These are phyloP conservation scores for Candida sanyiensis DNA, from an alignment of 805 yeast genomes.

Conservation along the genomic window DNA sequence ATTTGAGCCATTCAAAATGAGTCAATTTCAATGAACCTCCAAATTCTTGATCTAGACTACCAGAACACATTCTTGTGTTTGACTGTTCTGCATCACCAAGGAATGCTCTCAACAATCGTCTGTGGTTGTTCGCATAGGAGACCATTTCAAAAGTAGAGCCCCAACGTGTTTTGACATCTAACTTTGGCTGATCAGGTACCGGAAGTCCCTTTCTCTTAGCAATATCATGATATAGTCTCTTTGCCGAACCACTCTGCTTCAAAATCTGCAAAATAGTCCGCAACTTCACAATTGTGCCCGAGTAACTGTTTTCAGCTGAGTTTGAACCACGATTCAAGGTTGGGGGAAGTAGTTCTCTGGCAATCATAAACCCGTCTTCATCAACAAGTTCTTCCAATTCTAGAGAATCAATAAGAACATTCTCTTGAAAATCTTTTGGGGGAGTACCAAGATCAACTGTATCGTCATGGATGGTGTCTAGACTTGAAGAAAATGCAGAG, in stretches of 20 bases:
- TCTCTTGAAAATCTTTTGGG: neutral
- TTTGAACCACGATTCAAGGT: neutral
- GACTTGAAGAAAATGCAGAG: neutral
- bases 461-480: neutral
- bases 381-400: constrained; percentile 1
- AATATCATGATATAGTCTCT: constrained; percentile 1
- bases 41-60: neutral
- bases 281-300: neutral
- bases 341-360: neutral
- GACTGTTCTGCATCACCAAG: neutral
- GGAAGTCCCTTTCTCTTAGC: neutral
- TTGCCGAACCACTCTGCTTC: neutral
- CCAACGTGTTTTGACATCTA: constrained; percentile 1
- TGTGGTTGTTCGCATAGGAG: neutral
- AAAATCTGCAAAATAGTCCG: neutral
- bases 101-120: neutral
- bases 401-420: neutral
- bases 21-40: neutral
- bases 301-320: neutral
- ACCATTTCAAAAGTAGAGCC: neutral
- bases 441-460: neutral
- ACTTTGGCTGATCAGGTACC: neutral
- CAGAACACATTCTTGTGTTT: neutral
- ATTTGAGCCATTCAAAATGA: neutral
- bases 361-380: neutral